A percentile compares a stretch with the other conserved stretches of the same genome.
phyloP scores from a whole-genome alignment of 768 basidiomycete genomes.

The Phanerochaete carnosa region DNA sequence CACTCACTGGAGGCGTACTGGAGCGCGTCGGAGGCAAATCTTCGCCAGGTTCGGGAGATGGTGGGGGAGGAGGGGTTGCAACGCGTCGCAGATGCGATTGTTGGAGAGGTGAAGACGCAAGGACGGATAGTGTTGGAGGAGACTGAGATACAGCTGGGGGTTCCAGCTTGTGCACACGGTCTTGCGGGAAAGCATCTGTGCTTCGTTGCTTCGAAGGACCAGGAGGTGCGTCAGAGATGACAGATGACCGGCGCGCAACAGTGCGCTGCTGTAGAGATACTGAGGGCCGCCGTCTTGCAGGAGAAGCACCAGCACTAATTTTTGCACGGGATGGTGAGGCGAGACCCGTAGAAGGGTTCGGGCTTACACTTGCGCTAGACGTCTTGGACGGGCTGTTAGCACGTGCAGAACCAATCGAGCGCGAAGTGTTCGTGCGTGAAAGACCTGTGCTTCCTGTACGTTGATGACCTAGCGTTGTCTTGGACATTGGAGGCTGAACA shows the following conservation, averaged over 20 bases:
- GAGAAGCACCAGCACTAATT: conserved; percentile 35
- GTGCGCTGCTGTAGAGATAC: conserved; percentile 47
- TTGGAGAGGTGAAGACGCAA: conserved; percentile 5
- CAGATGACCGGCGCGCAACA: conserved; percentile 43
- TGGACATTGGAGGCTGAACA: conserved; percentile 17
- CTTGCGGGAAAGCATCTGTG: conserved; percentile 27
- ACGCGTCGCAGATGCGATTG: conserved; percentile 12
- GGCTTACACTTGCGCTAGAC: conserved; percentile 17
- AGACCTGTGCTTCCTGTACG: conserved; percentile 49
- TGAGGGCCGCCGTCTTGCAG: conserved; percentile 52
- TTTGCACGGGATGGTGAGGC: conserved; percentile 24
- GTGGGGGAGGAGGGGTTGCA: conserved; percentile 8
- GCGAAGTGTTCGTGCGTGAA: conserved; percentile 20
- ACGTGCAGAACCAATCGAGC: conserved; percentile 48
- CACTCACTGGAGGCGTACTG: conserved; percentile 20
- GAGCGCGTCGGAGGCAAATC: conserved; percentile 15
- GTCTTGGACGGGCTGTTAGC: conserved; percentile 63
- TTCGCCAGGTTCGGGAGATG: conserved; percentile 10
- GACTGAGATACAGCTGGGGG: conserved; percentile 8
- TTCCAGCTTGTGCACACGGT: conserved; percentile 11
- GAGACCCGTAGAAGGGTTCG: conserved; percentile 17
- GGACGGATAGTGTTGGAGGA: not conserved
- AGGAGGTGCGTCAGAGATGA: conserved; percentile 30
- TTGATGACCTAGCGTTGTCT: conserved; percentile 49
- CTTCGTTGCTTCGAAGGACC: conserved; percentile 29